Evolutionary conservation across 495 filamentous ascomycete genomes (phyloP).

Genomic region (Penicillium pancosmium): DNA sequence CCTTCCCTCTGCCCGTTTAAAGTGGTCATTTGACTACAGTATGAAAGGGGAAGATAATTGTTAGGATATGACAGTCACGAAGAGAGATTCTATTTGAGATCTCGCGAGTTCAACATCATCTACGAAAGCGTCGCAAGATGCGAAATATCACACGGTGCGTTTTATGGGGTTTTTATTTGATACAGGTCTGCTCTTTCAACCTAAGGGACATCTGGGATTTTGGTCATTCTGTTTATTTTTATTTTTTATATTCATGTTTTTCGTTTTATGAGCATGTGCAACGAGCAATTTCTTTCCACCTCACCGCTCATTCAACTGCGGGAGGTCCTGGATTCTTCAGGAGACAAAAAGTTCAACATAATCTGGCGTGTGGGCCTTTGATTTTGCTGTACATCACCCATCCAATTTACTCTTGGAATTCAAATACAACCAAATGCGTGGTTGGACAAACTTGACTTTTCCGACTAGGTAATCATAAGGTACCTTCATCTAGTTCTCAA

Average conservation of each 20-base stretch:
- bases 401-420: conserved; percentile 14
- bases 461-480: neutral
- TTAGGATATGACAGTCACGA: conserved; percentile 28
- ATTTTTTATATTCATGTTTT: conserved; percentile 17
- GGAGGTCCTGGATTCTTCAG: conserved; percentile 32
- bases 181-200: conserved; percentile 54
- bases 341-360: conserved; percentile 44
- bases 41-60: conserved; percentile 8
- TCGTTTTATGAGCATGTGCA: conserved; percentile 32
- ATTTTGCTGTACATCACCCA: conserved; percentile 22
- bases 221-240: conserved; percentile 29
- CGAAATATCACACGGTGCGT: conserved; percentile 39
- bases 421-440: conserved; percentile 15
- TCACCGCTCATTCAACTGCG: conserved; percentile 45
- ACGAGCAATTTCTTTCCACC: conserved; percentile 35
- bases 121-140: conserved; percentile 26
- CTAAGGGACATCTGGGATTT: conserved; percentile 48
- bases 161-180: conserved; percentile 47
- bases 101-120: conserved; percentile 38
- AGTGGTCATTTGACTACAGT: conserved; percentile 14
- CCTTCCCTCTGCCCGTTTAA: conserved; percentile 89
- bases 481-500: neutral
- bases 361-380: conserved; percentile 24
- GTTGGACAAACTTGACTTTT: conserved; percentile 1
- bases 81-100: conserved; percentile 22